Conservation (phyloP, 768 basidiomycete genomes). For the Panus rudis region DNA sequence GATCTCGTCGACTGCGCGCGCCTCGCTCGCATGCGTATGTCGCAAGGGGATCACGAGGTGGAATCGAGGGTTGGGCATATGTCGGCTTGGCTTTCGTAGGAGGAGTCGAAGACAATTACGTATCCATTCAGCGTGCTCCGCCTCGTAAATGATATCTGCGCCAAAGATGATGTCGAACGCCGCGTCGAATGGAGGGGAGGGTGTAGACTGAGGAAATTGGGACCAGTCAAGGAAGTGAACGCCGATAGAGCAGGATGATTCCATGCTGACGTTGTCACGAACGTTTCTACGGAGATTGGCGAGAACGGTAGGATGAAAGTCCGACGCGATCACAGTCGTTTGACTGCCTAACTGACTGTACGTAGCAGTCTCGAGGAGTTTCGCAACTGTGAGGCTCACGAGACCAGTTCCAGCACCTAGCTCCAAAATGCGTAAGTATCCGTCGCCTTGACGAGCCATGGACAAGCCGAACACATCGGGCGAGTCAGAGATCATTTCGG, state of each 20-base stretch:
- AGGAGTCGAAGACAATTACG: slow-evolving; percentile 32
- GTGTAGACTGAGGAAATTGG: slow-evolving; percentile 4
- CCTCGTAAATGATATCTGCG: slow-evolving; percentile 50
- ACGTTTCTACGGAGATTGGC: slow-evolving; percentile 42
- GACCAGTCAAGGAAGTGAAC: slow-evolving; percentile 36
- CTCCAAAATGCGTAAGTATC: slow-evolving; percentile 38
- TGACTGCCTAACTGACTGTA: slow-evolving; percentile 5
- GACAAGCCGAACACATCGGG: slow-evolving; percentile 48
- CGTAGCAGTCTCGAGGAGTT: slow-evolving; percentile 14
- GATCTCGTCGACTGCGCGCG: slow-evolving; percentile 45
- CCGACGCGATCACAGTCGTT: slow-evolving; percentile 35
- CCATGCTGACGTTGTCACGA: slow-evolving; percentile 24
- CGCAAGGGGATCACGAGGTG: slow-evolving; percentile 78
- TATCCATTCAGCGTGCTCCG: slow-evolving; percentile 41
- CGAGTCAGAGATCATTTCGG: slow-evolving; percentile 59
- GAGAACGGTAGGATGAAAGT: slow-evolving; percentile 43
- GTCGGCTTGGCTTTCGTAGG: slow-evolving; percentile 22
- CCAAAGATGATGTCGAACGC: slow-evolving; percentile 46
- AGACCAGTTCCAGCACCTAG: slow-evolving; percentile 55
- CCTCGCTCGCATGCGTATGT: slow-evolving; percentile 54
- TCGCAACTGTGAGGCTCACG: slow-evolving; percentile 36
- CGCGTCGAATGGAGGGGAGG: slow-evolving; percentile 18
- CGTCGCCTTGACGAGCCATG: neutral
- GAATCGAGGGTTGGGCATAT: slow-evolving; percentile 31
- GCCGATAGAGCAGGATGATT: no score